These are phyloP conservation scores for Epichloe aotearoae DNA, from an alignment of 2,329 filamentous ascomycete species.

Conservation along the genomic window DNA sequence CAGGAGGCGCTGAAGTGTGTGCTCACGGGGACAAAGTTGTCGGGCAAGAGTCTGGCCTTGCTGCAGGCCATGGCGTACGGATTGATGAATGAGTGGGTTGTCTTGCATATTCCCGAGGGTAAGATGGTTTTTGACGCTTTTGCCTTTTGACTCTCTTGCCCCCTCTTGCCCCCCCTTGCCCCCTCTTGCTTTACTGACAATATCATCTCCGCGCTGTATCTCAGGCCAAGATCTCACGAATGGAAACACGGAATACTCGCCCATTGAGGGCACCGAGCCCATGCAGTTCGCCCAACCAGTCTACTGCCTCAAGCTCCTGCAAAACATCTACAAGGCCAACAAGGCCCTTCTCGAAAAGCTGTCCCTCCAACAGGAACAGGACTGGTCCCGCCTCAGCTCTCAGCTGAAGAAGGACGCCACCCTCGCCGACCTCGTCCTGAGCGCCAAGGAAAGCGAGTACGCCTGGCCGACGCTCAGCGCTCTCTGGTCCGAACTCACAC, in stretches of 20 bases:
- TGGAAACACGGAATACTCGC: conserved; percentile 67
- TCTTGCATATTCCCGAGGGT: conserved; percentile 86
- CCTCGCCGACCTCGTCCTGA: conserved; percentile 56
- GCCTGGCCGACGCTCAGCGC: conserved; percentile 72
- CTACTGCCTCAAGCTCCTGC: conserved; percentile 63
- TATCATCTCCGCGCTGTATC: neutral
- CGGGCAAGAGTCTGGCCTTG: conserved; percentile 78
- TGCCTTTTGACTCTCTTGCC: neutral
- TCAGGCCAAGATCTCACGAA: conserved; percentile 65
- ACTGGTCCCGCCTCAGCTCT: conserved; percentile 27
- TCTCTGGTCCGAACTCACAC: conserved; percentile 64
- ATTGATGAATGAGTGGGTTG: conserved; percentile 73
- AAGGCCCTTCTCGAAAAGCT: conserved; percentile 43
- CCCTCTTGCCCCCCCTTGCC: too few relatives aligned
- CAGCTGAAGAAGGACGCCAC: conserved; percentile 40
- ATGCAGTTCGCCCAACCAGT: conserved; percentile 62
- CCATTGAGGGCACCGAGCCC: conserved; percentile 45
- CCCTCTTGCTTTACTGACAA: neutral
- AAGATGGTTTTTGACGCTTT: conserved; percentile 15
- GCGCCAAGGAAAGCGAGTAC: conserved; percentile 59
- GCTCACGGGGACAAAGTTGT: conserved; percentile 57
- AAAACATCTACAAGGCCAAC: conserved; percentile 62
- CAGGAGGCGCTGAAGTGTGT: conserved; percentile 50
- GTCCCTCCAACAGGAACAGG: conserved; percentile 28
- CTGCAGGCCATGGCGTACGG: conserved; percentile 75